These are phyloP conservation scores for Fusarium ambrosium DNA, from an alignment of 2,329 filamentous ascomycete genomes.

Conservation along the genomic window DNA sequence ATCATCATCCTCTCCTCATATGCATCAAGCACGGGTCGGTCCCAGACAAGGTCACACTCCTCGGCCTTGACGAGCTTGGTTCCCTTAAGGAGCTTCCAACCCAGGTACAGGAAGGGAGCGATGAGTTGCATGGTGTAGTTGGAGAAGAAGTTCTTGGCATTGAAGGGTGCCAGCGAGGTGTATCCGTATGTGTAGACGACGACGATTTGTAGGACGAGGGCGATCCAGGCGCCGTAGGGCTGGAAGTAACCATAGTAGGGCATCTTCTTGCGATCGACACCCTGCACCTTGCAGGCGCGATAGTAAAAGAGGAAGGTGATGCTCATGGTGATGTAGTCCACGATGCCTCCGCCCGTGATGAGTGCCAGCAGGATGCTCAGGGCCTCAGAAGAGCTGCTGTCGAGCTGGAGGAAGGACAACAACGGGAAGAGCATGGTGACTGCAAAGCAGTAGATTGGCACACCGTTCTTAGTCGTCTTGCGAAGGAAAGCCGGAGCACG, in stretches of 20 bases:
- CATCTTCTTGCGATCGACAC: constrained; percentile 57
- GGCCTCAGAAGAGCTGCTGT: constrained; percentile 55
- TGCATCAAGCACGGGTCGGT: constrained; percentile 64
- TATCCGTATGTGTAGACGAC: constrained; percentile 65
- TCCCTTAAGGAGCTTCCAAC: constrained; percentile 70
- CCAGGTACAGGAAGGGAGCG: constrained; percentile 60
- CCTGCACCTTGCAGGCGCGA: constrained; percentile 64
- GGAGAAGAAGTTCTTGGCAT: constrained; percentile 56
- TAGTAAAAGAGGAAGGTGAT: constrained; percentile 71
- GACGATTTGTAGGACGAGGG: constrained; percentile 28
- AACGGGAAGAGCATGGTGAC: constrained; percentile 63
- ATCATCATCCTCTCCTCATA: constrained; percentile 59
- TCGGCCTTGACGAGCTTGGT: constrained; percentile 63
- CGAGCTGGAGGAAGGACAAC: constrained; percentile 61
- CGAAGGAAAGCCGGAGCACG: constrained; percentile 65
- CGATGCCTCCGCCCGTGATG: constrained; percentile 61
- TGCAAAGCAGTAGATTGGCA: constrained; percentile 65
- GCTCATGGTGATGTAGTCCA: constrained; percentile 67
- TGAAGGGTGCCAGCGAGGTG: constrained; percentile 65
- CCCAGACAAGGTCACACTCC: constrained; percentile 68
- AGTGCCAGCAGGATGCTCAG: constrained; percentile 62
- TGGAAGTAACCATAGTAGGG: constrained; percentile 63
- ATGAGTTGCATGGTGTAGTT: constrained; percentile 66
- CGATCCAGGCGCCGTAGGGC: constrained; percentile 37
- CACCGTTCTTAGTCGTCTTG: constrained; percentile 67